Percentiles rank a stretch among this genome's conserved stretches.
Evolutionary conservation across 2,329 filamentous ascomycete species (phyloP).

Genomic region (Tolypocladium inflatum): DNA sequence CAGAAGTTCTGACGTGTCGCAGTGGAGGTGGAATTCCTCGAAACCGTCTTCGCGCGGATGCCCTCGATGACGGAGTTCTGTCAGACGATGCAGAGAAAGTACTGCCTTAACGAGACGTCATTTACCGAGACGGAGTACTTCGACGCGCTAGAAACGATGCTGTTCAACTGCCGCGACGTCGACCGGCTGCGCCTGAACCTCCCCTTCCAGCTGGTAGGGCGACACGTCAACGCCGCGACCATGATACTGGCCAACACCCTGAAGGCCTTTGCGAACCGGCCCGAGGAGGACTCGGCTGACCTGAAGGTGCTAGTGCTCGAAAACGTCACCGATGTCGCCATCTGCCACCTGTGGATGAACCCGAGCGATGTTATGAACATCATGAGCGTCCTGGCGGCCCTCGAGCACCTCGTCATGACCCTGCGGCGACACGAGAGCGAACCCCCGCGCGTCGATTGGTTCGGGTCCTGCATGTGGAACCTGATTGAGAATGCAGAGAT

Average conservation of each 20-base stretch:
- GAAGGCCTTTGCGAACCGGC: constrained; percentile 34
- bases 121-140: constrained; percentile 42
- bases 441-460: constrained; percentile 22
- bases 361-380: constrained; percentile 41
- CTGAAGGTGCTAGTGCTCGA: constrained; percentile 40
- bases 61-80: constrained; percentile 36
- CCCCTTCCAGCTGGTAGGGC: constrained; percentile 39
- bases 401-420: constrained; percentile 37
- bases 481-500: constrained; percentile 33
- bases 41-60: constrained; percentile 33
- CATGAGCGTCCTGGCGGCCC: constrained; percentile 26
- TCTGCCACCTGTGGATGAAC: constrained; percentile 40
- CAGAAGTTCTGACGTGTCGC: constrained; percentile 5
- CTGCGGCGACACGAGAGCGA: constrained; percentile 34
- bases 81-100: constrained; percentile 30
- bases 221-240: constrained; percentile 35
- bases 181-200: constrained; percentile 39
- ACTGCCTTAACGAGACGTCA: constrained; percentile 37
- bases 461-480: constrained; percentile 39
- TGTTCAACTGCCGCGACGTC: constrained; percentile 34
- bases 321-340: constrained; percentile 37
- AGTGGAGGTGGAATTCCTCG: constrained; percentile 41
- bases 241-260: constrained; percentile 43
- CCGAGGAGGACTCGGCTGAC: constrained; percentile 30
- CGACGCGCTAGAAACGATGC: constrained; percentile 27